Evolutionary conservation across 2,329 filamentous ascomycete genomes (phyloP).

Genomic region (Niveomyces coronatus): DNA sequence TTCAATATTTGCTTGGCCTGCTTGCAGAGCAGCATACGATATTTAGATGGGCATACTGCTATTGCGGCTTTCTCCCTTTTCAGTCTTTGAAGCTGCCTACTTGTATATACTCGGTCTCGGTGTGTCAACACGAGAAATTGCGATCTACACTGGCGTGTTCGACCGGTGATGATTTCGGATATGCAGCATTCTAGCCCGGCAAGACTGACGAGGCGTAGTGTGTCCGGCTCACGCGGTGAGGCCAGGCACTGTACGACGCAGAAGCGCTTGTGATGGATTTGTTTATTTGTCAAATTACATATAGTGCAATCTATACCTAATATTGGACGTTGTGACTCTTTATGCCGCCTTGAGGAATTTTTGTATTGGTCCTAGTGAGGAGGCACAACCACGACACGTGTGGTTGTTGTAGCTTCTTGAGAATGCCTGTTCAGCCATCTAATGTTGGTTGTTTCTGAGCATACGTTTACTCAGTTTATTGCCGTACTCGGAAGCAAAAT

Average conservation of each 20-base stretch:
- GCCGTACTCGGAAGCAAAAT: not conserved
- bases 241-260: not conserved
- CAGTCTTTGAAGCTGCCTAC: slow-evolving; percentile 2
- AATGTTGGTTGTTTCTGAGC: too few species aligned
- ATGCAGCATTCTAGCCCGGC: not conserved
- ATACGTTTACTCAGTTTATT: not conserved
- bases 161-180: not conserved
- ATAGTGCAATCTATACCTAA: slow-evolving; percentile 9
- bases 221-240: not conserved
- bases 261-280: not conserved
- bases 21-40: slow-evolving; percentile 5
- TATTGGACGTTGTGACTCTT: not conserved
- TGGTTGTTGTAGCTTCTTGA: too few species aligned
- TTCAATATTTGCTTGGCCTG: not conserved
- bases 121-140: not conserved
- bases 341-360: not conserved
- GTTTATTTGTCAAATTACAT: slow-evolving; percentile 2
- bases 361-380: too few species aligned
- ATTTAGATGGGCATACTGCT: slow-evolving; percentile 16
- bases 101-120: slow-evolving; percentile 5
- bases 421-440: too few species aligned
- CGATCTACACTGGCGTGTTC: slow-evolving; percentile 1
- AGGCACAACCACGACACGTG: too few species aligned
- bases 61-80: not conserved
- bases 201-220: not conserved